These are phyloP conservation scores for Botrytis aclada DNA, from an alignment of 2,329 filamentous ascomycete species.

Conservation along the genomic window DNA sequence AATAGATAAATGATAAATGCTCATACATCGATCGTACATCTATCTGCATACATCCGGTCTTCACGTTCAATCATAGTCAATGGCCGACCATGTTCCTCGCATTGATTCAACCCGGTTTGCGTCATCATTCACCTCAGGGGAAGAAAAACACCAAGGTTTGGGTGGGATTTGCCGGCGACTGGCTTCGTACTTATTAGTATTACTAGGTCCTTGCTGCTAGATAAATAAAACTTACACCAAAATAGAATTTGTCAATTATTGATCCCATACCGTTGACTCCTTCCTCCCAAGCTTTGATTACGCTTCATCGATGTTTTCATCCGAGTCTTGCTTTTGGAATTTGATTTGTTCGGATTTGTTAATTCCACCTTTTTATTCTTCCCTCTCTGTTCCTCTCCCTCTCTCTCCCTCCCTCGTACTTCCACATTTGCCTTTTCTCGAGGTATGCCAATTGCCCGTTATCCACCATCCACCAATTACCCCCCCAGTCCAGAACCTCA, in stretches of 20 bases:
- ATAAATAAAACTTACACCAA: neutral
- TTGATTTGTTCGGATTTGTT: neutral
- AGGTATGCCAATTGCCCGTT: neutral
- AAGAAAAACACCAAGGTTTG: neutral
- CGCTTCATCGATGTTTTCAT: neutral
- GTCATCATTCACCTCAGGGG: constrained; percentile 12
- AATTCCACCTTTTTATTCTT: too few species aligned
- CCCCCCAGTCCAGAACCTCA: neutral
- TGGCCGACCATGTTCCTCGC: neutral
- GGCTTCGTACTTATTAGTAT: neutral
- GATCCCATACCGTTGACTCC: neutral
- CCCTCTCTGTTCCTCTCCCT: neutral
- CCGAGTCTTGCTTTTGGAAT: neutral
- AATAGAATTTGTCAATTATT: neutral
- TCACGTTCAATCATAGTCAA: too few species aligned
- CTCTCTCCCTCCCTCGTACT: neutral
- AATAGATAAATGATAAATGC: too few species aligned
- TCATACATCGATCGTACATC: too few species aligned
- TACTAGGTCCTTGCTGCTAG: neutral
- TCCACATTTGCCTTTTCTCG: neutral
- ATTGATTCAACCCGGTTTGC: neutral
- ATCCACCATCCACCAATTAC: neutral
- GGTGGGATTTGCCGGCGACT: neutral
- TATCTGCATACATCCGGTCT: neutral
- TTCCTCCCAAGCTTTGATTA: neutral